Percentiles rank a stretch among this genome's conserved stretches.
Conservation (phyloP, 192 early-diverging fungal genomes). For the Coemansia sp. region DNA sequence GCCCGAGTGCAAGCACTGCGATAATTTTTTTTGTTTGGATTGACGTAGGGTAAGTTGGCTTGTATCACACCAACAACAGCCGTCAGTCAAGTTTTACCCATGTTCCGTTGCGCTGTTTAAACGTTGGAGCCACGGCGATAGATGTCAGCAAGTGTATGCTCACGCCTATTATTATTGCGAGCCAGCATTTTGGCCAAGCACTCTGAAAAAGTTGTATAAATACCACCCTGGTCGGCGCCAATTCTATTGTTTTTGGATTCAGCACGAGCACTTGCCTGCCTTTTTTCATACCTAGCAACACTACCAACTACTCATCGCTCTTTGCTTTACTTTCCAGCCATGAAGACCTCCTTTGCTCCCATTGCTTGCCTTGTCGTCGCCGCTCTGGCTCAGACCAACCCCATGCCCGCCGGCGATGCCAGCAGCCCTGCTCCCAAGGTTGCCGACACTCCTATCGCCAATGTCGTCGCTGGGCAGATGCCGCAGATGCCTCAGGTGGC, state of each 20-base stretch:
- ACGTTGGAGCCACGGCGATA: too few relatives aligned
- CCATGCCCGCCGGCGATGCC: background rate
- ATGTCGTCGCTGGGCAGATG: background rate
- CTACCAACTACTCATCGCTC: background rate
- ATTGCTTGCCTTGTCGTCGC: background rate
- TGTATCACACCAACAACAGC: too few relatives aligned
- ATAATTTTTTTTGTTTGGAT: too few relatives aligned
- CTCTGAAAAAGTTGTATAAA: background rate
- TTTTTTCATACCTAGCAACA: background rate
- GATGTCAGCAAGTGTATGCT: background rate
- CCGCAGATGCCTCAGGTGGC: background rate
- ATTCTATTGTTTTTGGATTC: background rate
- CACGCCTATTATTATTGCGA: background rate
- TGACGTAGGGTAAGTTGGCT: too few relatives aligned
- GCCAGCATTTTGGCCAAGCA: too few relatives aligned
- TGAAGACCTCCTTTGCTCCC: background rate
- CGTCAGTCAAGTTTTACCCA: too few relatives aligned
- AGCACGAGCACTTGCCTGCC: background rate
- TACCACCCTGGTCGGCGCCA: background rate
- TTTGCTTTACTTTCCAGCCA: too few relatives aligned
- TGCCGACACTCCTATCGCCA: background rate
- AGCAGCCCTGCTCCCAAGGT: too few relatives aligned
- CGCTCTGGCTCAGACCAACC: background rate
- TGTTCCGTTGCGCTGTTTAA: too few relatives aligned
- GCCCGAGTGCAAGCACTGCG: too few relatives aligned